A percentile compares a stretch with the other conserved stretches of the same genome.
These are phyloP conservation scores for Pythium monospermum DNA, from an alignment of 352 stramenopile genomes.

Conservation along the genomic window DNA sequence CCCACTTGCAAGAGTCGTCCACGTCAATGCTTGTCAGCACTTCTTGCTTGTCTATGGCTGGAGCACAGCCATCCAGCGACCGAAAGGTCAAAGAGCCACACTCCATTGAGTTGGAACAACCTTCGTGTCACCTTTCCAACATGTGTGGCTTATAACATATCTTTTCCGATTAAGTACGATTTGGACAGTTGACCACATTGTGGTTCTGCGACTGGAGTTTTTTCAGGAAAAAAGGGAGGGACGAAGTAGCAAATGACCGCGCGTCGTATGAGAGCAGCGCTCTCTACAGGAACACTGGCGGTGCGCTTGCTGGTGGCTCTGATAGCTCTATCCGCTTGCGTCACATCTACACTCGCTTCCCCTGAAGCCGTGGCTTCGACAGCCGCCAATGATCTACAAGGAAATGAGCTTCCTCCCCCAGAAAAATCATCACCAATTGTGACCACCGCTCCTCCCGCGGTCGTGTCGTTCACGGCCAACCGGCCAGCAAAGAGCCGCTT, in stretches of 20 bases:
- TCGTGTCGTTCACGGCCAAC: constrained; percentile 21
- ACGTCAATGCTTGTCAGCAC: not conserved
- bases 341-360: constrained; percentile 7
- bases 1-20: constrained; percentile 4
- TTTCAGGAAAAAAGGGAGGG: no score
- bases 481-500: constrained; percentile 44
- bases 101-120: constrained; percentile 26
- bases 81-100: constrained; percentile 35
- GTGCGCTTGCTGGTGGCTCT: not conserved
- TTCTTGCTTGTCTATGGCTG: no score
- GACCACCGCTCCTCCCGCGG: no score
- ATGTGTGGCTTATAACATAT: not conserved
- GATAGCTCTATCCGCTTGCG: not conserved
- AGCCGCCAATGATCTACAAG: no score
- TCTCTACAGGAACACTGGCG: no score
- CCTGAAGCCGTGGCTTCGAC: constrained; percentile 21
- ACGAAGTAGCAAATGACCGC: not conserved
- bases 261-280: not conserved
- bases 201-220: no score
- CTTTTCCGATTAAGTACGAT: constrained; percentile 10
- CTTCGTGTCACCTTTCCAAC: constrained; percentile 28
- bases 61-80: constrained; percentile 11
- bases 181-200: no score
- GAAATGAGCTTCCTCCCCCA: no score
- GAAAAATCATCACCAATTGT: no score